These are phyloP conservation scores for Penicillium sp. DNA, from an alignment of 2,329 filamentous ascomycete genomes.

Conservation along the genomic window DNA sequence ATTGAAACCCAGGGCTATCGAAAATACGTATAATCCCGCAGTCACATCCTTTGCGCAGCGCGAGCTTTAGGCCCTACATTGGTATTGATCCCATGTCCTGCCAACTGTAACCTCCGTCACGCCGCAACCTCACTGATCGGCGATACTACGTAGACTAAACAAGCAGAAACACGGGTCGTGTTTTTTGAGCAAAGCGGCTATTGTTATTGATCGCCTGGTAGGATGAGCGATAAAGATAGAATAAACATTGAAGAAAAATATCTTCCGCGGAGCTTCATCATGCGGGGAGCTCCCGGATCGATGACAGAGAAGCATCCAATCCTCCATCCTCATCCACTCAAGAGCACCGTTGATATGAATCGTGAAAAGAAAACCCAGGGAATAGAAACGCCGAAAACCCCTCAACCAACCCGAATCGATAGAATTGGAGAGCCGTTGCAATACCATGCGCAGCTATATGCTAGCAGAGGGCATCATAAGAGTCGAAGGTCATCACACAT, in stretches of 20 bases:
- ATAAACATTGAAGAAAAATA: conserved; percentile 18
- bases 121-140: no score
- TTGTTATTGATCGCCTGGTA: conserved; percentile 5
- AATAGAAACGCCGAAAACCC: conserved; percentile 39
- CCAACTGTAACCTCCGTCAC: no score
- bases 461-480: conserved; percentile 32
- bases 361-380: conserved; percentile 32
- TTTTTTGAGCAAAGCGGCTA: conserved; percentile 2
- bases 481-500: conserved; percentile 40
- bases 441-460: conserved; percentile 30
- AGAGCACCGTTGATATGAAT: conserved; percentile 28
- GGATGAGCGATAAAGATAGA: conserved; percentile 10
- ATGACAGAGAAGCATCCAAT: conserved; percentile 13
- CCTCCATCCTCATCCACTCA: conserved; percentile 26
- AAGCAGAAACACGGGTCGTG: not conserved
- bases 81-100: no score
- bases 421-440: conserved; percentile 28
- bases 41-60: no score
- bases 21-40: no score
- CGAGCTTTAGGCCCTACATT: no score
- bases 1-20: no score
- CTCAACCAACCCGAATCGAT: conserved; percentile 33
- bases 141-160: no score
- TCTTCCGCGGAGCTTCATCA: not conserved
- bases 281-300: conserved; percentile 2